A percentile compares a stretch with the other conserved stretches of the same genome.
These are phyloP conservation scores for Penicillium aurantiogriseum DNA, from an alignment of 2,329 filamentous ascomycete genomes.

Conservation along the genomic window DNA sequence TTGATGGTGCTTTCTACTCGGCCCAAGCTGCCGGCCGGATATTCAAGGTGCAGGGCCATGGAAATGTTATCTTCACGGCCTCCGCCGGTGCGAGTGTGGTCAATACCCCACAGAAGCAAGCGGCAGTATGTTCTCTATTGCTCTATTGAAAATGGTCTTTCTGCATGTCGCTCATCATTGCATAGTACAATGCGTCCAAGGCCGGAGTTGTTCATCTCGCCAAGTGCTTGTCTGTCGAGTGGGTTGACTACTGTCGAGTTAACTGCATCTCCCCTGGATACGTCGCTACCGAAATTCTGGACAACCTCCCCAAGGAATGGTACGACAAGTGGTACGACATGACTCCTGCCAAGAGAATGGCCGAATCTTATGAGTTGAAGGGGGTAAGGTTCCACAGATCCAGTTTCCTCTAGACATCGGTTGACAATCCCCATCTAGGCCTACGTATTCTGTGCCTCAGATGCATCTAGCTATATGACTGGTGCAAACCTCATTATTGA, in stretches of 20 bases:
- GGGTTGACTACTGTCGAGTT: conserved; percentile 41
- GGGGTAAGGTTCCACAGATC: conserved; percentile 25
- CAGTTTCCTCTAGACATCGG: neutral
- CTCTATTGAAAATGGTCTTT: neutral
- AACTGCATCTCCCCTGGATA: conserved; percentile 44
- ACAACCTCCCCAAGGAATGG: conserved; percentile 37
- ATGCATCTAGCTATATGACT: conserved; percentile 51
- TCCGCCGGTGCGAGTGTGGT: conserved; percentile 41
- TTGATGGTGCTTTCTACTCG: conserved; percentile 41
- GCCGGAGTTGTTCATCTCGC: conserved; percentile 39
- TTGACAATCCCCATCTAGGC: conserved; percentile 21
- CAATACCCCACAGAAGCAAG: conserved; percentile 42
- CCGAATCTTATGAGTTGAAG: conserved; percentile 41
- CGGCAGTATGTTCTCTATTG: conserved; percentile 23
- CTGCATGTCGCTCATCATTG: neutral
- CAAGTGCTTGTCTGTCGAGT: conserved; percentile 41
- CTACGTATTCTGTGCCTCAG: conserved; percentile 48
- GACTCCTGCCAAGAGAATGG: conserved; percentile 41
- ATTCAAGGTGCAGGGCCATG: conserved; percentile 37
- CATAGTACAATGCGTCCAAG: conserved; percentile 40
- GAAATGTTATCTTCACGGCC: conserved; percentile 42
- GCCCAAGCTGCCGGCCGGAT: conserved; percentile 40
- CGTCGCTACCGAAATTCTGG: conserved; percentile 42
- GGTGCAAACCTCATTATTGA: conserved; percentile 50
- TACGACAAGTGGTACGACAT: conserved; percentile 40